Percentiles rank a stretch among this genome's conserved stretches.
Conservation (phyloP, 495 filamentous ascomycete genomes). For the Xylaria intraflava region DNA sequence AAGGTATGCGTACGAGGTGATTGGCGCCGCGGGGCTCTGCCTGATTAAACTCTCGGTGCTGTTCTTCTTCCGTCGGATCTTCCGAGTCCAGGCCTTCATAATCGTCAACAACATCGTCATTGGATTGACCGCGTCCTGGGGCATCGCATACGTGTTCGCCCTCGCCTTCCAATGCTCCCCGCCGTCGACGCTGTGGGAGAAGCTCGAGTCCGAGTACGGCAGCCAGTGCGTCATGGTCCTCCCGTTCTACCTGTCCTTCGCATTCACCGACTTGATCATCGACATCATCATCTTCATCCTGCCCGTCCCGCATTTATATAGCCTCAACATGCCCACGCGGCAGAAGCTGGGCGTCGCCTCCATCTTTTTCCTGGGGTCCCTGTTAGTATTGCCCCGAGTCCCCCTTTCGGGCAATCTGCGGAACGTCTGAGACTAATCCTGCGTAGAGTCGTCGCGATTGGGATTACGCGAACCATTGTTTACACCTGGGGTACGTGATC, state of each 20-base stretch:
- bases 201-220: conserved; percentile 11
- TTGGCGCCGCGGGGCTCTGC: conserved; percentile 6
- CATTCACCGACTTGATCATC: conserved; percentile 6
- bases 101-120: conserved; percentile 27
- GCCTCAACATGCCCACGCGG: conserved; percentile 1
- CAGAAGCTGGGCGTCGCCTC: conserved; percentile 11
- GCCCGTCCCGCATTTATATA: conserved; percentile 9
- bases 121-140: conserved; percentile 27
- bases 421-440: background rate
- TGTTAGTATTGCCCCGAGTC: background rate
- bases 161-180: conserved; percentile 38
- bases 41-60: conserved; percentile 16
- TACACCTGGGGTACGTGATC: conserved; percentile 5
- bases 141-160: conserved; percentile 32
- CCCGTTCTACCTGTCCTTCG: conserved; percentile 7
- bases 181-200: conserved; percentile 9
- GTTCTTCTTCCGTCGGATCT: conserved; percentile 37
- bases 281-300: conserved; percentile 13
- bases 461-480: conserved; percentile 7
- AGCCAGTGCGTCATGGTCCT: background rate
- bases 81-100: conserved; percentile 29
- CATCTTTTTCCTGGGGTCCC: conserved; percentile 12
- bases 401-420: background rate
- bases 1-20: conserved; percentile 8
- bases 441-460: conserved; percentile 5